These are phyloP conservation scores for Cadophora gregata DNA, from an alignment of 2,329 filamentous ascomycete genomes.

Conservation along the genomic window DNA sequence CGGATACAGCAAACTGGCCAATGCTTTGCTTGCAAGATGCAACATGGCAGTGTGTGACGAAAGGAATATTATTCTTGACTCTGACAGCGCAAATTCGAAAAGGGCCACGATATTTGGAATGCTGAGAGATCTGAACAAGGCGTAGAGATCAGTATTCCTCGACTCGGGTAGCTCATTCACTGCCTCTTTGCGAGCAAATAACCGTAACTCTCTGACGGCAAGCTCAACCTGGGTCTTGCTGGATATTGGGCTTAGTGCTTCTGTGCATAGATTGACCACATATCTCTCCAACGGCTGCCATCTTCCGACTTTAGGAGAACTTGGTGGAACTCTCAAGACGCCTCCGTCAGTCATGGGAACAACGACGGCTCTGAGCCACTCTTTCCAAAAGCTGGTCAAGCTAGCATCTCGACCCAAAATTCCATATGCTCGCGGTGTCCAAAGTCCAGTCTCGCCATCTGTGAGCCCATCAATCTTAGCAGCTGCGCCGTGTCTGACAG, in stretches of 20 bases:
- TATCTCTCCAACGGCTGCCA: slow-evolving; percentile 98
- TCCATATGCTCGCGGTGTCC: slow-evolving; percentile 93
- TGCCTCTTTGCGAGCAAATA: slow-evolving; percentile 94
- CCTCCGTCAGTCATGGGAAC: slow-evolving; percentile 94
- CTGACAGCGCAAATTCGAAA: slow-evolving; percentile 90
- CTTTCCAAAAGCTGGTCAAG: slow-evolving; percentile 94
- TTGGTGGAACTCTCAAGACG: slow-evolving; percentile 81
- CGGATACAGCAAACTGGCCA: slow-evolving; percentile 85
- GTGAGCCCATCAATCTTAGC: slow-evolving; percentile 97
- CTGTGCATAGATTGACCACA: slow-evolving; percentile 94
- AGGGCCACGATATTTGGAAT: slow-evolving; percentile 91
- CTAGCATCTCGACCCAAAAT: slow-evolving; percentile 84
- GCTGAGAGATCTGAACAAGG: slow-evolving; percentile 86
- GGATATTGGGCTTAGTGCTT: slow-evolving; percentile 88
- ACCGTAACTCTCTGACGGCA: slow-evolving; percentile 82
- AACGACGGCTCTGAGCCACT: slow-evolving; percentile 93
- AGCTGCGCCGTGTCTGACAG: slow-evolving; percentile 90
- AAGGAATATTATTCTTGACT: slow-evolving; percentile 94
- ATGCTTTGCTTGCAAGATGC: slow-evolving; percentile 87
- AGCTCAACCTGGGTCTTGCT: slow-evolving; percentile 97
- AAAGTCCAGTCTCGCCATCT: slow-evolving; percentile 92
- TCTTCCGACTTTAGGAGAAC: slow-evolving; percentile 86
- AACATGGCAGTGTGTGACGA: slow-evolving; percentile 97
- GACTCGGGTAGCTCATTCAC: slow-evolving; percentile 91
- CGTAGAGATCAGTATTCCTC: slow-evolving; percentile 89